Percentiles rank a stretch among this genome's conserved stretches.
Evolutionary conservation across 495 filamentous ascomycete species (phyloP).

Genomic region (Xylaria castorea): DNA sequence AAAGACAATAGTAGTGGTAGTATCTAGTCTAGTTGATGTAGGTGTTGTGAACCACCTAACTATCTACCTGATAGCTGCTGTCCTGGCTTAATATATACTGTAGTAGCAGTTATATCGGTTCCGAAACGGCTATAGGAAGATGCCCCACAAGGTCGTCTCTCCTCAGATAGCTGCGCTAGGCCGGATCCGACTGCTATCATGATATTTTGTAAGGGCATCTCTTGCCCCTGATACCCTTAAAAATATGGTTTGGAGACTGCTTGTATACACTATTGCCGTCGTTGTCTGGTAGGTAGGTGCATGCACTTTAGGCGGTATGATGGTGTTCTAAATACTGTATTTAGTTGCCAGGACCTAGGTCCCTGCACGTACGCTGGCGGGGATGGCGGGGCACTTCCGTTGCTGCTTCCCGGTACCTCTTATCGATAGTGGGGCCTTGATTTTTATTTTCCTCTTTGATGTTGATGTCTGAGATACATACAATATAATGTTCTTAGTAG

Average conservation of each 20-base stretch:
- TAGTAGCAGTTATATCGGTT: not conserved
- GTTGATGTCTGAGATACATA: not conserved
- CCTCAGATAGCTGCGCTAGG: not conserved
- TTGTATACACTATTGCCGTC: not conserved
- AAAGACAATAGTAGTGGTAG: not conserved
- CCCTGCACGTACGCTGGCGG: not conserved
- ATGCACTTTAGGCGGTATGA: not conserved
- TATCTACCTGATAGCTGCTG: no score
- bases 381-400: conserved; percentile 8
- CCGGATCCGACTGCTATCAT: not conserved
- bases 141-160: not conserved
- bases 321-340: not conserved
- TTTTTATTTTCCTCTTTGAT: conserved; percentile 28
- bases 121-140: conserved; percentile 12
- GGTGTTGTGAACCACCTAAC: not conserved
- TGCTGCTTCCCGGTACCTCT: not conserved
- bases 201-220: not conserved
- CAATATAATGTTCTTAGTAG: not conserved
- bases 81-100: not conserved
- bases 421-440: conserved; percentile 30
- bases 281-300: not conserved
- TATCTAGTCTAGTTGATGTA: not conserved
- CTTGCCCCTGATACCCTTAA: not conserved
- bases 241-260: not conserved
- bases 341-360: not conserved